phyloP scores from a whole-genome alignment of 1,284 basidiomycete genomes.

The Naganishia sp. region DNA sequence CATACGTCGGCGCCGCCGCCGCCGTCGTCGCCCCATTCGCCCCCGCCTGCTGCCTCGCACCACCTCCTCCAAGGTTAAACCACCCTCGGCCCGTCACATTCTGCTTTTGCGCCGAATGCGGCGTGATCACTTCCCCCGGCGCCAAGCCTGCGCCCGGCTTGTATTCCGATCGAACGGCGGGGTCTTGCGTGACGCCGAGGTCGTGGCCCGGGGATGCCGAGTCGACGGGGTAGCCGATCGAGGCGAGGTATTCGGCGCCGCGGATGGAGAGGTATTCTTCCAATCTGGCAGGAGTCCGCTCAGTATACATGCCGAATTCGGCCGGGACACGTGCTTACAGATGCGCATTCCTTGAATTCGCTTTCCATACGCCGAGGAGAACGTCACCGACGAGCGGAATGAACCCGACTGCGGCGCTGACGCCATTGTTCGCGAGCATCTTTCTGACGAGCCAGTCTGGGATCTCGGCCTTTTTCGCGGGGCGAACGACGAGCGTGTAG shows the following conservation, averaged over 20 bases:
- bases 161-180: conserved; percentile 22
- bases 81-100: conserved; percentile 21
- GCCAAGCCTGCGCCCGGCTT: conserved; percentile 33
- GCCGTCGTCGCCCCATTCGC: background rate
- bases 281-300: conserved; percentile 36
- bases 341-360: conserved; percentile 83
- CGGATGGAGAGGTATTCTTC: conserved; percentile 50
- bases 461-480: conserved; percentile 65
- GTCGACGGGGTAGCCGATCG: conserved; percentile 24
- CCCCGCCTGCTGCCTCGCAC: background rate
- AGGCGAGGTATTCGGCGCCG: conserved; percentile 46
- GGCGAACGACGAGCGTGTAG: conserved; percentile 75
- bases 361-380: conserved; percentile 71
- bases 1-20: background rate
- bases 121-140: conserved; percentile 28
- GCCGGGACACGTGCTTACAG: conserved; percentile 38
- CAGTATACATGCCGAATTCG: too few species aligned
- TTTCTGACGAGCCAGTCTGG: conserved; percentile 67
- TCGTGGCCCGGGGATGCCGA: conserved; percentile 16
- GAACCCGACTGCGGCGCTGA: conserved; percentile 71
- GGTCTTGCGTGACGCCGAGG: conserved; percentile 22
- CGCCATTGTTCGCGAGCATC: conserved; percentile 78
- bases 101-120: conserved; percentile 21
- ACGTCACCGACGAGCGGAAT: conserved; percentile 80
- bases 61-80: conserved; percentile 25